Evolutionary conservation across 176 grass and related monocot species (phyloP).

Genomic region (Aegilops umbellulata): DNA sequence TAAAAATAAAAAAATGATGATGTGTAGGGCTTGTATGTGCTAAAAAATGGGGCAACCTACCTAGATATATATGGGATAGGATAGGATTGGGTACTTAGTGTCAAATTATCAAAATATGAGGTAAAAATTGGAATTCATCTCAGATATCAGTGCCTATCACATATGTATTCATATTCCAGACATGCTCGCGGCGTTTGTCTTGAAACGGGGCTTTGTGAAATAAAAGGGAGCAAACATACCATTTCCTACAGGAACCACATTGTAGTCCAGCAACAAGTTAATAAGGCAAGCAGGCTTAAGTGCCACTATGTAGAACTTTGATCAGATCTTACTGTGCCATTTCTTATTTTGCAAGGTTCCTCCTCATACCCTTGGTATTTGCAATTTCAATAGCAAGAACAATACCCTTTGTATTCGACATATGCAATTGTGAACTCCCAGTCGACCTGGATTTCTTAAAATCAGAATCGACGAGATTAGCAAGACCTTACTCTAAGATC

Average conservation of each 20-base stretch:
- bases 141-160: too few species aligned
- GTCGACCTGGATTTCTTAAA: neutral
- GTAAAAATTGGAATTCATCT: too few species aligned
- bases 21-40: too few species aligned
- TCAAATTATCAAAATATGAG: too few species aligned
- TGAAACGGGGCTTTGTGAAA: conserved; percentile 8
- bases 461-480: neutral
- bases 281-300: neutral
- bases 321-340: neutral
- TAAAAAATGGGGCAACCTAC: too few species aligned
- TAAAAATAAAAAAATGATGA: too few species aligned
- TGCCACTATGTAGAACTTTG: neutral
- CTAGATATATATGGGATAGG: too few species aligned
- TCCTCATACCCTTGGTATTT: neutral
- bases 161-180: conserved; percentile 17
- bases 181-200: neutral
- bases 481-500: neutral
- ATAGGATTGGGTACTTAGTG: too few species aligned
- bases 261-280: neutral
- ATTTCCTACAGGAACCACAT: neutral
- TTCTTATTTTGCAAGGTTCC: conserved; percentile 12
- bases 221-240: neutral
- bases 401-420: neutral
- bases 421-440: neutral
- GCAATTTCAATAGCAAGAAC: neutral